Conservation (phyloP, 2,329 filamentous ascomycete species). For the Dactylella cylindrospora region DNA sequence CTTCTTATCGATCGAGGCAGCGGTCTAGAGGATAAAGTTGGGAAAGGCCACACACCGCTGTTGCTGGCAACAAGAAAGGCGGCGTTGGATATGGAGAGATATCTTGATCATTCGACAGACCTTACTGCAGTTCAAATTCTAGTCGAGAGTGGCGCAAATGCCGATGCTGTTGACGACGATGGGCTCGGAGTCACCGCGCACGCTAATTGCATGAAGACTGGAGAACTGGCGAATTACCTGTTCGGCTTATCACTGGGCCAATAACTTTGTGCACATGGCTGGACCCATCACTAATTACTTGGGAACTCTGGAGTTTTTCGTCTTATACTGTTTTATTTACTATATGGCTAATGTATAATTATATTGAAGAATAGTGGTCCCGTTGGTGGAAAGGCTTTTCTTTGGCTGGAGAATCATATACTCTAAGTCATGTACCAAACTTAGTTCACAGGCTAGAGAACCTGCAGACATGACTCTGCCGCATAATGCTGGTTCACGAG, state of each 20-base stretch:
- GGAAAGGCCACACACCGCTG: constrained; percentile 30
- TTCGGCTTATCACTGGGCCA: constrained; percentile 14
- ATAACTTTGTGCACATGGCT: constrained; percentile 3
- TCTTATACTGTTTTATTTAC: too few species aligned
- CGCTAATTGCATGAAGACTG: constrained; percentile 36
- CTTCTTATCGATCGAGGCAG: constrained; percentile 19
- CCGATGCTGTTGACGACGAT: constrained; percentile 27
- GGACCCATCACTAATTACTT: constrained; percentile 11
- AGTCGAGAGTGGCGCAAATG: constrained; percentile 16
- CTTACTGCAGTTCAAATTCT: constrained; percentile 13
- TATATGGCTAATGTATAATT: too few species aligned
- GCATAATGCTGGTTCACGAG: too few species aligned
- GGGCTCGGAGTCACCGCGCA: constrained; percentile 35
- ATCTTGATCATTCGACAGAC: constrained; percentile 36
- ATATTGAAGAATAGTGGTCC: too few species aligned
- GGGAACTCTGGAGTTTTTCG: too few species aligned
- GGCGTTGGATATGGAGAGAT: constrained; percentile 37
- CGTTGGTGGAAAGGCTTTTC: too few species aligned
- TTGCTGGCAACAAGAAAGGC: constrained; percentile 37
- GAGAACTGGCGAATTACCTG: constrained; percentile 33
- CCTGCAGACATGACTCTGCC: too few species aligned
- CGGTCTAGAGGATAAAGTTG: constrained; percentile 21
- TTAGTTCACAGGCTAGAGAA: too few species aligned
- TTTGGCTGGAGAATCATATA: too few species aligned
- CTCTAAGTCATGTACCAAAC: too few species aligned